Base-by-base conservation (phyloP, 139 green algal genomes). In the Chlamydomonas schloesseri region DNA sequence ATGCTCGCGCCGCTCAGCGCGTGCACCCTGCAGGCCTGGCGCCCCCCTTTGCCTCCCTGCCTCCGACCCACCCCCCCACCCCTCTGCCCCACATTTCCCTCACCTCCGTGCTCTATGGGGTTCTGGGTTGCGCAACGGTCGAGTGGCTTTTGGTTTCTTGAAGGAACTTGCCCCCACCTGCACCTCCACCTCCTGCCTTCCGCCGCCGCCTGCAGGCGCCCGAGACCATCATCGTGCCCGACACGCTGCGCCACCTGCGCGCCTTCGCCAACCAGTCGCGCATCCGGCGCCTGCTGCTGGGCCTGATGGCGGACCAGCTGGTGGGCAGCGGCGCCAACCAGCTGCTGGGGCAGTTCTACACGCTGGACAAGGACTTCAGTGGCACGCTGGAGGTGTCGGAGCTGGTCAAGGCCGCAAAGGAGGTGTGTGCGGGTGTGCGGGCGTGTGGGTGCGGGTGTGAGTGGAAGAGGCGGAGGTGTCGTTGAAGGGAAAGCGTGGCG, bases 251-350 rank as follows among this genome's bases (percentile, higher is more conserved):
- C 20, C 81, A 91, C 83, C 87, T 94, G 84, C 87, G 87, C 83
- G 71, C 83, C 53, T 94, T 94, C 83, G 89, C 89, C 64, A 89
- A 88, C 79, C 88, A 91, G 50, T 78, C 31, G 46, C 88, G 89
- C 71, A 91, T 90, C 75, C 81, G 91, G 29, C 87, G 91, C 31
- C 83, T 94, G 58, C 64, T 94, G 81, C 82, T 94, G 81, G 91
- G 91, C 42, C 87, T 93, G 28, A 87, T 91, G 74, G 91, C 91
- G 3, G 55, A 84, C 23, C 89, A 83, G 68, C 83, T 94, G 29
- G 85, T 64, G n/a, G 62, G 76, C 76, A 60, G 55, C 36, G 42
- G 60, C 17, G 76, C 76, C 60, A 83, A 83, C 36, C 76, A 79
- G 42, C 76, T 94, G 87, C 62, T 94, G 34, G 74, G 76, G 0